A percentile compares a stretch with the other conserved stretches of the same genome.
Conservation (phyloP, 1,284 basidiomycete genomes). For the Cryptococcus sp. region DNA sequence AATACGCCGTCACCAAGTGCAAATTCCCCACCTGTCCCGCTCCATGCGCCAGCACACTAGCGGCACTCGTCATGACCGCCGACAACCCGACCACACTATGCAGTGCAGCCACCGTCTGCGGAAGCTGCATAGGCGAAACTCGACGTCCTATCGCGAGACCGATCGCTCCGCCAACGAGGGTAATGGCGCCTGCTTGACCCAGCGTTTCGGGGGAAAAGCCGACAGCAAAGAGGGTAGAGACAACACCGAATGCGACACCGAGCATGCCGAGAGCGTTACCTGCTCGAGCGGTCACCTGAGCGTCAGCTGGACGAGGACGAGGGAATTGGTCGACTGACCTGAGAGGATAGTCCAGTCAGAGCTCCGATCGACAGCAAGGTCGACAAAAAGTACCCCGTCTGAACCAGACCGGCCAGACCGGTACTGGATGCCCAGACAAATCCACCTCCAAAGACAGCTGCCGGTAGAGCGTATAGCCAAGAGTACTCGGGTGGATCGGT, state of each 20-base stretch:
- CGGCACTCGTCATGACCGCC: slow-evolving; percentile 75
- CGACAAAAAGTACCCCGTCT: slow-evolving; percentile 74
- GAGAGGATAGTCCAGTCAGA: slow-evolving; percentile 28
- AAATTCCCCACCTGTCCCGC: slow-evolving; percentile 57
- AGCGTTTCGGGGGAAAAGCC: slow-evolving; percentile 70
- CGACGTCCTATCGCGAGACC: slow-evolving; percentile 67
- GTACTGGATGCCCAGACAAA: slow-evolving; percentile 72
- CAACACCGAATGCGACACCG: slow-evolving; percentile 70
- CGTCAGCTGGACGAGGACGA: slow-evolving; percentile 3
- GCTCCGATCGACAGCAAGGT: slow-evolving; percentile 73
- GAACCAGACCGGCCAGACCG: slow-evolving; percentile 74
- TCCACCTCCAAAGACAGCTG: slow-evolving; percentile 69
- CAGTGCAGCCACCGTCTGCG: slow-evolving; percentile 66
- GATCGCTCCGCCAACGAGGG: slow-evolving; percentile 60
- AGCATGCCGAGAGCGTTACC: slow-evolving; percentile 77
- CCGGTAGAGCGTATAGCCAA: slow-evolving; percentile 71
- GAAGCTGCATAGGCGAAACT: slow-evolving; percentile 75
- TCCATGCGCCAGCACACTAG: slow-evolving; percentile 63
- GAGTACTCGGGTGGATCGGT: slow-evolving; percentile 79
- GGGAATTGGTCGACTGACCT: slow-evolving; percentile 14
- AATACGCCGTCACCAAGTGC: slow-evolving; percentile 72
- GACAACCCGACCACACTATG: slow-evolving; percentile 80
- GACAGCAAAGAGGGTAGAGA: slow-evolving; percentile 70
- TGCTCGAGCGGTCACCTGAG: slow-evolving; percentile 67
- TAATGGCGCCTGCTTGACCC: slow-evolving; percentile 68